These are phyloP conservation scores for Megacollybia marginata DNA, from an alignment of 768 basidiomycete genomes.

Conservation along the genomic window DNA sequence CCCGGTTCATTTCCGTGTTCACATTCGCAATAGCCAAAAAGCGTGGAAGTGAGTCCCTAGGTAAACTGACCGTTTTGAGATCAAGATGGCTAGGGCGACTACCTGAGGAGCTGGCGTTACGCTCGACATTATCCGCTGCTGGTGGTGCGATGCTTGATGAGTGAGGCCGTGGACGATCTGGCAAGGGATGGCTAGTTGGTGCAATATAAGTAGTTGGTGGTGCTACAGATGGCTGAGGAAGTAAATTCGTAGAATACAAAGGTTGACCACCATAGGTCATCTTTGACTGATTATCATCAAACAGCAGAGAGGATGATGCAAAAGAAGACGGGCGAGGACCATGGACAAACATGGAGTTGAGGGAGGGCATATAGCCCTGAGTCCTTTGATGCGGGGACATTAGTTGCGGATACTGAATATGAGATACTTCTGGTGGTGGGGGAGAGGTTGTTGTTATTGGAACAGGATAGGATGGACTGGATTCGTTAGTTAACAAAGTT, in stretches of 20 bases:
- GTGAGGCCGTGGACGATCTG: no score
- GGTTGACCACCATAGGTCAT: constrained; percentile 3
- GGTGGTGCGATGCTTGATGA: no score
- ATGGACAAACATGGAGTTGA: constrained; percentile 65
- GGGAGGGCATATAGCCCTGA: constrained; percentile 73
- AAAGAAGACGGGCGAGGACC: constrained; percentile 24
- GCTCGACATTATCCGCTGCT: no score
- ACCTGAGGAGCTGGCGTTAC: no score
- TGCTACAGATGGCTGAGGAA: constrained; percentile 26
- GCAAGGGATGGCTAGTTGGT: no score
- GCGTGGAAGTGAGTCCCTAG: constrained; percentile 62
- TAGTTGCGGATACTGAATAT: constrained; percentile 57
- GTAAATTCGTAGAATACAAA: constrained; percentile 25
- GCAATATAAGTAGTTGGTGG: neutral
- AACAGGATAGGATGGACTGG: constrained; percentile 33
- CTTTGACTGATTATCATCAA: constrained; percentile 16
- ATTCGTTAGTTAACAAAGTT: no score
- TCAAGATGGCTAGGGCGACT: constrained; percentile 16
- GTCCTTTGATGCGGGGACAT: constrained; percentile 75
- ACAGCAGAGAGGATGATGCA: constrained; percentile 36
- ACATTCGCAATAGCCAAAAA: constrained; percentile 73
- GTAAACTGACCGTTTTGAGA: constrained; percentile 61
- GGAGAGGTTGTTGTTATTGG: constrained; percentile 71
- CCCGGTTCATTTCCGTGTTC: constrained; percentile 72
- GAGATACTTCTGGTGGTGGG: constrained; percentile 40